These are phyloP conservation scores for Ogataea corticis DNA, from an alignment of 805 yeast species.

Conservation along the genomic window DNA sequence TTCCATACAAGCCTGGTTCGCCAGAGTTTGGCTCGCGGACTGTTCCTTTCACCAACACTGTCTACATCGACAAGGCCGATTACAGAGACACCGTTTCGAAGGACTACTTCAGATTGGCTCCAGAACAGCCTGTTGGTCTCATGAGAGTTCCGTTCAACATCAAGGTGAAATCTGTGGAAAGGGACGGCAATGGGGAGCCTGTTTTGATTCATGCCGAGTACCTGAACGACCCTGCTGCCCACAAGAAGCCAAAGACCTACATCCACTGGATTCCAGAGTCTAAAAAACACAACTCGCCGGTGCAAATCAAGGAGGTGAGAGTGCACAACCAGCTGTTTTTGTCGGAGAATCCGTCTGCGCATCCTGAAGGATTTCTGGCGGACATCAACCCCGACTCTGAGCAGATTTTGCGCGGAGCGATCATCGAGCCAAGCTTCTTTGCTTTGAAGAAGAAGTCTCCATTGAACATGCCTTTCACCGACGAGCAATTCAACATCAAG, in stretches of 20 bases:
- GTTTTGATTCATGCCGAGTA: slow-evolving; percentile 76
- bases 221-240: slow-evolving; percentile 56
- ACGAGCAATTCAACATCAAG: slow-evolving; percentile 65
- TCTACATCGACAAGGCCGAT: slow-evolving; percentile 88
- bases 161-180: slow-evolving; percentile 66
- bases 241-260: slow-evolving; percentile 87
- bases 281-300: slow-evolving; percentile 59
- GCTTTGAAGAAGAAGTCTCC: slow-evolving; percentile 74
- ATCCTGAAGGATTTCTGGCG: slow-evolving; percentile 84
- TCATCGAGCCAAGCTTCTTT: slow-evolving; percentile 75
- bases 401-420: slow-evolving; percentile 58
- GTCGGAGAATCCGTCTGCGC: slow-evolving; percentile 85
- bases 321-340: slow-evolving; percentile 84
- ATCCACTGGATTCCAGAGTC: slow-evolving; percentile 94
- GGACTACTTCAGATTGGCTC: slow-evolving; percentile 91
- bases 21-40: slow-evolving; percentile 73
- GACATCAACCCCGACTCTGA: slow-evolving; percentile 85
- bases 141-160: slow-evolving; percentile 87
- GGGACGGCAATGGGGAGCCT: slow-evolving; percentile 61
- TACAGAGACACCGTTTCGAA: slow-evolving; percentile 64
- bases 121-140: slow-evolving; percentile 92
- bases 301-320: slow-evolving; percentile 72
- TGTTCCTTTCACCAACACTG: slow-evolving; percentile 71
- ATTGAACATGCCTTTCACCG: slow-evolving; percentile 59
- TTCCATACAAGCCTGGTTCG: slow-evolving; percentile 89